Percentiles rank a stretch among this genome's conserved stretches.
phyloP scores from a whole-genome alignment of 352 stramenopile species.

The Phytophthora chlamydospora region DNA sequence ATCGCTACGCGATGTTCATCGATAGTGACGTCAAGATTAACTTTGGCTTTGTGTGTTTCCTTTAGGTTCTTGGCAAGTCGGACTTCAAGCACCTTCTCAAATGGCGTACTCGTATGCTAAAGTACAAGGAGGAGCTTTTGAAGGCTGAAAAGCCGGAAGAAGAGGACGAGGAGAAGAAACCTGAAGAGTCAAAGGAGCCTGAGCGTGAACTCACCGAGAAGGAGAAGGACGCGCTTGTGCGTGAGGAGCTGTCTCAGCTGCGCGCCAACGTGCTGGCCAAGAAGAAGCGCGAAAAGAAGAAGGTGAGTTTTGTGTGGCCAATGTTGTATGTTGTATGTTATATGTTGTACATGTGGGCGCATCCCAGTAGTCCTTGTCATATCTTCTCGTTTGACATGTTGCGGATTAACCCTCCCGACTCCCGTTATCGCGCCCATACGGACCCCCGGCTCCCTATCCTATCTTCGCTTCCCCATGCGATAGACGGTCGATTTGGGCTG shows the following conservation, averaged over 20 bases:
- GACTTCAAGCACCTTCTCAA: slow-evolving; percentile 98
- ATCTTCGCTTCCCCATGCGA: slow-evolving; percentile 52
- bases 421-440: slow-evolving; percentile 88
- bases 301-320: slow-evolving; percentile 56
- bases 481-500: slow-evolving; percentile 78
- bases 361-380: slow-evolving; percentile 91
- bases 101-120: slow-evolving; percentile 95
- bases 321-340: slow-evolving; percentile 28
- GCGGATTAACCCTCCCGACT: slow-evolving; percentile 92
- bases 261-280: slow-evolving; percentile 78
- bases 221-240: slow-evolving; percentile 83
- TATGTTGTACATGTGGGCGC: slow-evolving; percentile 51
- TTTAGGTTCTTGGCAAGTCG: slow-evolving; percentile 95
- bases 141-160: slow-evolving; percentile 62
- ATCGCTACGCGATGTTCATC: background rate
- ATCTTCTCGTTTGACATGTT: slow-evolving; percentile 80
- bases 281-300: slow-evolving; percentile 92
- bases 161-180: slow-evolving; percentile 48
- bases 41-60: background rate
- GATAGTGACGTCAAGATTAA: slow-evolving; percentile 2
- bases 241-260: slow-evolving; percentile 85
- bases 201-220: slow-evolving; percentile 75
- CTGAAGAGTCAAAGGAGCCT: slow-evolving; percentile 32
- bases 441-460: slow-evolving; percentile 60
- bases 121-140: slow-evolving; percentile 85